phyloP scores from a whole-genome alignment of 306 rosid genomes.

The Datisca glomerata region DNA sequence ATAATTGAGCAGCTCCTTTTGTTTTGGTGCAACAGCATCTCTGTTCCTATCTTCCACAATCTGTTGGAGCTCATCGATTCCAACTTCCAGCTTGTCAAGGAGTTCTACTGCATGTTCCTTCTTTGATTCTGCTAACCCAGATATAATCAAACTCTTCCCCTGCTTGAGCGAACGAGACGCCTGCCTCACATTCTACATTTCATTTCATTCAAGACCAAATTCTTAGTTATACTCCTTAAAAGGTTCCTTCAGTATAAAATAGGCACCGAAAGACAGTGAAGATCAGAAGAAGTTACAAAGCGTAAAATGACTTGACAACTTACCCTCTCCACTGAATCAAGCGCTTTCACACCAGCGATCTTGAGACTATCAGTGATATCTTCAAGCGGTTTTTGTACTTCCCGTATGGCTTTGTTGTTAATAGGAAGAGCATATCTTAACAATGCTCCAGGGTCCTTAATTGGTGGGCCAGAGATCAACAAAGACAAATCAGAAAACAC shows the following conservation, averaged over 20 bases:
- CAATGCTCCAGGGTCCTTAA: constrained; percentile 91
- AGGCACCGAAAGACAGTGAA: not conserved
- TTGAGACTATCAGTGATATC: constrained; percentile 90
- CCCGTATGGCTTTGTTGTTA: constrained; percentile 85
- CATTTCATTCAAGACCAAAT: no score
- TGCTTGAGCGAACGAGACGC: constrained; percentile 75
- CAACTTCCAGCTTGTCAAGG: constrained; percentile 72
- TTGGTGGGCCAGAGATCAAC: constrained; percentile 89
- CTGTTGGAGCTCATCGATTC: constrained; percentile 79
- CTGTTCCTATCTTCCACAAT: constrained; percentile 65
- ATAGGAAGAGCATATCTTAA: constrained; percentile 90
- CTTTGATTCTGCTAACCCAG: constrained; percentile 82
- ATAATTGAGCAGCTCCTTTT: constrained; percentile 84
- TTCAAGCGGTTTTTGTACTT: constrained; percentile 93
- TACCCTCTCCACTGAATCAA: constrained; percentile 90
- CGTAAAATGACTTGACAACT: constrained; percentile 18
- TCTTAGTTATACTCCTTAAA: constrained; percentile 8
- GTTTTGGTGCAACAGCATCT: constrained; percentile 67
- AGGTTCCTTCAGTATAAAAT: not conserved
- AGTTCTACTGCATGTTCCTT: constrained; percentile 76
- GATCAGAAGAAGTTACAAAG: constrained; percentile 3
- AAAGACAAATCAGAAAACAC: constrained; percentile 65
- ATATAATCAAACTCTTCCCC: constrained; percentile 64
- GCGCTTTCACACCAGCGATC: constrained; percentile 76
- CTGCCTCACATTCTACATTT: constrained; percentile 69